These are phyloP conservation scores for Pseudogymnoascus sp. DNA, from an alignment of 2,329 filamentous ascomycete species.

Conservation along the genomic window DNA sequence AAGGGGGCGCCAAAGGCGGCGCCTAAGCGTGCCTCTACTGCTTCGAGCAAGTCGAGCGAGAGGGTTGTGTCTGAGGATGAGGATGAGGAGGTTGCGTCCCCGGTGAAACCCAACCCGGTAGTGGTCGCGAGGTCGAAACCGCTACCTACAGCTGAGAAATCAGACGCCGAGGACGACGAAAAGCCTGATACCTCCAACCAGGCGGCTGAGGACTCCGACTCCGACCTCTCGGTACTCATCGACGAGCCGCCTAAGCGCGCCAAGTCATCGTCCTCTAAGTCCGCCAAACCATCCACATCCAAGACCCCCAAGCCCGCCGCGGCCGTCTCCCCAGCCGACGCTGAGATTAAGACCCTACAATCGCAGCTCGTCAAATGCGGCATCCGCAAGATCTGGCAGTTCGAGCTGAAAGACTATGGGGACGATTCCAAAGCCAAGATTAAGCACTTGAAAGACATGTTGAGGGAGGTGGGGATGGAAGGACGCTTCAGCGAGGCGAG, in stretches of 20 bases:
- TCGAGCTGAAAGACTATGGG: constrained; percentile 69
- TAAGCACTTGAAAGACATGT: constrained; percentile 68
- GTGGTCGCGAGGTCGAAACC: constrained; percentile 1
- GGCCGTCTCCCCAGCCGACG: constrained; percentile 54
- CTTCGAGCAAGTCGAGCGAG: constrained; percentile 29
- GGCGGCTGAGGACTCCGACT: constrained; percentile 37
- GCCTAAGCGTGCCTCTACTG: constrained; percentile 31
- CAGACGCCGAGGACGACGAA: background rate
- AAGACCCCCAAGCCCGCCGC: constrained; percentile 25
- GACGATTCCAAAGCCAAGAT: constrained; percentile 74
- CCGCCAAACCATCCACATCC: constrained; percentile 26
- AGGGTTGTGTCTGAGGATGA: constrained; percentile 14
- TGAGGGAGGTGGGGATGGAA: constrained; percentile 78
- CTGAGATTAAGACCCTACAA: constrained; percentile 83
- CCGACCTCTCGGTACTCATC: constrained; percentile 66
- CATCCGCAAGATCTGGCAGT: constrained; percentile 83
- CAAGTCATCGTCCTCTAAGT: constrained; percentile 33
- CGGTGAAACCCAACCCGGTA: background rate
- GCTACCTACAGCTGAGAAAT: constrained; percentile 2
- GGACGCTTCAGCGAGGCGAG: constrained; percentile 81
- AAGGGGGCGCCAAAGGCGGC: constrained; percentile 24
- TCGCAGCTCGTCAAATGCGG: constrained; percentile 83
- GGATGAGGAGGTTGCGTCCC: constrained; percentile 4
- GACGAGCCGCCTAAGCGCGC: constrained; percentile 60
- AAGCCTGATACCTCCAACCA: constrained; percentile 19